Evolutionary conservation across 768 basidiomycete species (phyloP), one percentile per base, ranked within the genome.

Genomic region (Trametes punicea): DNA sequence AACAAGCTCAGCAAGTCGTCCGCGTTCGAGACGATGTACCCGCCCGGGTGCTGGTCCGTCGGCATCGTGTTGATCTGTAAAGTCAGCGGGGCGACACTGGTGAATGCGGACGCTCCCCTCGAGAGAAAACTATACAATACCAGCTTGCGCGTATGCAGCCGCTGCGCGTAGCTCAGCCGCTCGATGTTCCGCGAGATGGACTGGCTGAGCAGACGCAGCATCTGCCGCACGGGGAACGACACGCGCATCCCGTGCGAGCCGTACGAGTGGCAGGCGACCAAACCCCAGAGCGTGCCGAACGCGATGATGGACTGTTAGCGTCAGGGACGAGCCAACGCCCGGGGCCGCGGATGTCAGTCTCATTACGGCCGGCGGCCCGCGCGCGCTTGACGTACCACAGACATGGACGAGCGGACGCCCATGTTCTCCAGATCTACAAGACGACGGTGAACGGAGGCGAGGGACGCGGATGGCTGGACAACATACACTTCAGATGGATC

Each of bases 381-480:
- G 55, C 41, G 10, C n/a, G 6, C 6, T 16, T 4, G 8, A 74
- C 83, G 67, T 65, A 88, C 86, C 42, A 92, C 79, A n/a, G 88
- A 90, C 88, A 91, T 91, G 6, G 87, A 89, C 2, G 89, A 86
- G 34, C 88, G 79, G 0, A 92, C 88, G 33, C 83, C 84, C 88
- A 93, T 90, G 64, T 91, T 90, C 27, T 76, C 81, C 34, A 90
- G 75, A 71, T 90, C 87, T 85, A 16, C 9, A 20, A 27, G 29
- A 21, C 45, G n/a, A 9, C 3, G 2, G 44, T 51, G 27, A 55
- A 61, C 30, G 20, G 46, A 41, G 23, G 31, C 51, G n/a, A 23
- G n/a, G 40, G 10, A 52, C 20, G 49, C 26, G n/a, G 18, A 36
- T 23, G 21, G 38, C 34, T 46, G 26, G 29, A 15, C 1, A 6